Evolutionary conservation across 371 early-diverging fungal species (phyloP), one percentile per base, ranked within the genome.

Genomic region (Mortierella sp.): DNA sequence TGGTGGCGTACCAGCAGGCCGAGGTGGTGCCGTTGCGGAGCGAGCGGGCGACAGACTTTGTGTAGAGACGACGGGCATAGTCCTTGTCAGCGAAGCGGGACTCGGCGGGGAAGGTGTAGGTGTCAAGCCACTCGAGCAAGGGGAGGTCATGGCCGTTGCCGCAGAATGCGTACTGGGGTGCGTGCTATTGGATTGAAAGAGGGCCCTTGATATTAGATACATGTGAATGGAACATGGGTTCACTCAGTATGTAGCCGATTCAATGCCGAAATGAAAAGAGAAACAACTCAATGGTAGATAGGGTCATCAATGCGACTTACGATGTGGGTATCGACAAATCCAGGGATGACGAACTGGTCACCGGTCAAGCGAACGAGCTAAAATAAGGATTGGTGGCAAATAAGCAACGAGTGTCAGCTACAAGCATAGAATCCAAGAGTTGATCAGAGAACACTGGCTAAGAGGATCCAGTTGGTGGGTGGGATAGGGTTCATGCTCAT

Each of bases 61-160:
- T 76, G 82, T 97, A 98, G n/a, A 93, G 87, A 10, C 87, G 46
- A 19, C 90, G 76, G 1, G 98, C 98, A 75, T 95, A 90, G 2
- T 88, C 88, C 0, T 83, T 26, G 73, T 93, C 91, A 37, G 88
- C 80, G 86, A 96, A 97, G 69, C 88, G 88, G 71, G 93, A 81
- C 84, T 98, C 98, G 46, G 91, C 90, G 43, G 96, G 97, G 89
- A 98, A 98, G 4, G 96, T 96, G 88, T 96, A 95, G 31, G 90
- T 93, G 48, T 95, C 89, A 31, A 97, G 93, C 97, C 98, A 97
- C 34, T 95, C 92, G 43, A 98, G 91, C 69, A 98, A 88, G 26
- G 96, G 96, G 71, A 97, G 90, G 78, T 97, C 96, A 90, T 95
- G 94, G n/a, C 97, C 98, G 16, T 94, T 94, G 37, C 98, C 98